These are phyloP conservation scores for Candida ponderosae DNA, from an alignment of 805 yeast genomes.

Conservation along the genomic window DNA sequence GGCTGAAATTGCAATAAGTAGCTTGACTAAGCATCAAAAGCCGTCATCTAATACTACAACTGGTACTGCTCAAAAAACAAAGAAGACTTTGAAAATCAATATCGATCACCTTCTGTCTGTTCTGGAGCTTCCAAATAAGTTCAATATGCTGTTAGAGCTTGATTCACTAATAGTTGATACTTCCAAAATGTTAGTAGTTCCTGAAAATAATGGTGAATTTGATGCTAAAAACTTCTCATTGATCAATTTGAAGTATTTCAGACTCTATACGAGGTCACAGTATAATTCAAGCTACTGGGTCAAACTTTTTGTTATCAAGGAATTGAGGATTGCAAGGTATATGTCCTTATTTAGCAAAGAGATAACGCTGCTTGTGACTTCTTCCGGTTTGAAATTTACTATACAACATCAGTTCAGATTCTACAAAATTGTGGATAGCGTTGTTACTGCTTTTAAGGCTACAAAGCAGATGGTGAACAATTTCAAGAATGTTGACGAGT, in stretches of 20 bases:
- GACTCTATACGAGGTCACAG: conserved; percentile 1
- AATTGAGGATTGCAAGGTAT: not conserved
- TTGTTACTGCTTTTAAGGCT: conserved; percentile 40
- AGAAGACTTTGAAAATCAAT: not conserved
- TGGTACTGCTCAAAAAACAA: too few relatives aligned
- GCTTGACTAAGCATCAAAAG: too few relatives aligned
- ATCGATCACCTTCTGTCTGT: not conserved
- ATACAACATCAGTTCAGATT: conserved; percentile 29
- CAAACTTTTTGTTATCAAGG: not conserved
- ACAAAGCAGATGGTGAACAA: conserved; percentile 35
- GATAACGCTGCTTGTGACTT: conserved; percentile 8
- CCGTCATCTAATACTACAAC: not conserved
- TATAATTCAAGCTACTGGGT: not conserved
- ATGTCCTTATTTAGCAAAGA: not conserved
- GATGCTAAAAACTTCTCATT: not conserved
- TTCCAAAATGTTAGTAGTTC: not conserved
- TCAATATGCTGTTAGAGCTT: not conserved
- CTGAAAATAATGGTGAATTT: not conserved
- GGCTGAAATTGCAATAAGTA: too few relatives aligned
- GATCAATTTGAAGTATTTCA: not conserved
- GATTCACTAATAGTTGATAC: not conserved
- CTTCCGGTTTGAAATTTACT: conserved; percentile 16
- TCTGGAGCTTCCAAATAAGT: not conserved
- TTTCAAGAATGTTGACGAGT: conserved; percentile 26
- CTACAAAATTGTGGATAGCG: conserved; percentile 43